A percentile compares a stretch with the other conserved stretches of the same genome.
phyloP scores from a whole-genome alignment of 2,329 filamentous ascomycete species.

The Penicillium expansum region DNA sequence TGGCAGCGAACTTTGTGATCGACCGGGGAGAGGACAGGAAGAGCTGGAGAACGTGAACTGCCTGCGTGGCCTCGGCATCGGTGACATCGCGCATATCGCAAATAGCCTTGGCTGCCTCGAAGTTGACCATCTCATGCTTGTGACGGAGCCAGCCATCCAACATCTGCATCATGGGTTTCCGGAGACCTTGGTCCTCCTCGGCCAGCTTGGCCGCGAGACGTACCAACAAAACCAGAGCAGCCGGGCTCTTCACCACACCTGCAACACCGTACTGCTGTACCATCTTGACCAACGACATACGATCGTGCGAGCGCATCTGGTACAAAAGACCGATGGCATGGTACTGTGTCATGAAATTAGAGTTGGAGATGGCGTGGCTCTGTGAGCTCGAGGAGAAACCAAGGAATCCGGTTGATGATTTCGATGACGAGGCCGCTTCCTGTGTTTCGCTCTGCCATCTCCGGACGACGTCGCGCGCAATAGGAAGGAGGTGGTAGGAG shows the following conservation, averaged over 20 bases:
- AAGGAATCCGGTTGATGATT: constrained; percentile 85
- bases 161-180: constrained; percentile 95
- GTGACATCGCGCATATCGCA: constrained; percentile 92
- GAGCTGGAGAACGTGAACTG: constrained; percentile 90
- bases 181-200: constrained; percentile 82
- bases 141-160: constrained; percentile 95
- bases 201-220: constrained; percentile 89
- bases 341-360: constrained; percentile 97
- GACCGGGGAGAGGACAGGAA: constrained; percentile 94
- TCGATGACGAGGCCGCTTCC: constrained; percentile 86
- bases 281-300: constrained; percentile 99
- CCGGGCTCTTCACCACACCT: constrained; percentile 91
- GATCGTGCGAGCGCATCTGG: constrained; percentile 95
- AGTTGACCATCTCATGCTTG: constrained; percentile 99
- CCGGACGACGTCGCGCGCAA: constrained; percentile 90
- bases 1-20: constrained; percentile 95
- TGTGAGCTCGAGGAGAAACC: constrained; percentile 79
- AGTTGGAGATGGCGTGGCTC: constrained; percentile 70
- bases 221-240: constrained; percentile 88
- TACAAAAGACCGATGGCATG: constrained; percentile 96
- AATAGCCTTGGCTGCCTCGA: constrained; percentile 97
- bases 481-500: constrained; percentile 94
- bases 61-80: constrained; percentile 85
- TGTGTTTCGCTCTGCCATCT: constrained; percentile 99
- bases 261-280: constrained; percentile 96